These are phyloP conservation scores for Podosphaera fusca DNA, from an alignment of 2,329 filamentous ascomycete species.

Conservation along the genomic window DNA sequence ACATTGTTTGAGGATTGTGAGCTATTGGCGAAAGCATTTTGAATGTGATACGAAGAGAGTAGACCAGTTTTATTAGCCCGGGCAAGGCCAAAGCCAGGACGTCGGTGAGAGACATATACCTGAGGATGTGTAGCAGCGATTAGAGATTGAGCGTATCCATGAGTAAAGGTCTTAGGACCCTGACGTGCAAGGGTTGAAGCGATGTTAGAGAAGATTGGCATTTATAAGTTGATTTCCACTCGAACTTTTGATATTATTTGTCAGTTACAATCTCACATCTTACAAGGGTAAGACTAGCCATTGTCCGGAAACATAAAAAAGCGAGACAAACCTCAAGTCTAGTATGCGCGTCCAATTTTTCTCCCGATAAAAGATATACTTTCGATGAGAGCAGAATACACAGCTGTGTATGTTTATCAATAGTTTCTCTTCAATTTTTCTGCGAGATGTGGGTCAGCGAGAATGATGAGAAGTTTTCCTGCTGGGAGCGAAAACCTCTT, in stretches of 20 bases:
- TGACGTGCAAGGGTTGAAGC: constrained; percentile 78
- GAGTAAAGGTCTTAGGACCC: constrained; percentile 89
- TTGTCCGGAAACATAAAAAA: no score
- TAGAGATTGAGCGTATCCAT: constrained; percentile 95
- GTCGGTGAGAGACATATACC: constrained; percentile 51
- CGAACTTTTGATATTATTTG: background rate
- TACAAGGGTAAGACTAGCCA: no score
- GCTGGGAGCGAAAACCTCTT: no score
- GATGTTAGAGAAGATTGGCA: constrained; percentile 52
- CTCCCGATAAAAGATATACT: no score
- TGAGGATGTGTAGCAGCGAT: constrained; percentile 78
- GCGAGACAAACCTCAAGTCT: no score
- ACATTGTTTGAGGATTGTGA: constrained; percentile 19
- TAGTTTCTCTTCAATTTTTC: no score
- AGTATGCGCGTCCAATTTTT: no score
- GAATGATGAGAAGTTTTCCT: no score
- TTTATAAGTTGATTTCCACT: constrained; percentile 36
- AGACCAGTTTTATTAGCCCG: constrained; percentile 24
- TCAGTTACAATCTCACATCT: no score
- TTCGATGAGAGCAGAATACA: no score
- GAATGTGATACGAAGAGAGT: constrained; percentile 36
- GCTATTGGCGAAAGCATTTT: constrained; percentile 49
- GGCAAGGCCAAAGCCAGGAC: constrained; percentile 36
- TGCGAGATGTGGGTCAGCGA: no score
- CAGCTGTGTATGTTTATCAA: no score